These are phyloP conservation scores for Kregervanrija fluxuum DNA, from an alignment of 805 yeast genomes.

Conservation along the genomic window DNA sequence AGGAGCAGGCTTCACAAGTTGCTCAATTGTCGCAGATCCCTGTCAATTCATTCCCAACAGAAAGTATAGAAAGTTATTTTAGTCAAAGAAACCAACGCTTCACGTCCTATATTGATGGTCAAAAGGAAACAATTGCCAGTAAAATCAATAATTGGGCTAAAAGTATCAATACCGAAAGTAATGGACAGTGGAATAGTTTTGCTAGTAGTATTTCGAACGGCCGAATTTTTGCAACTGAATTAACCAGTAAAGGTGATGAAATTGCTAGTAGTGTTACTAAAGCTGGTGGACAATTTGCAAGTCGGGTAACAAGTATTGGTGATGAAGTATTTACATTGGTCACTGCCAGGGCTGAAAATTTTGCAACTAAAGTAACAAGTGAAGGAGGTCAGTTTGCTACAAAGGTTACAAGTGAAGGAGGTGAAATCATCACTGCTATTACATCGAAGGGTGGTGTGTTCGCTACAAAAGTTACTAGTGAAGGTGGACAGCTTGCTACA, in stretches of 20 bases:
- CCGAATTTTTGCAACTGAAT: neutral
- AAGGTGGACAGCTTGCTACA: conserved; percentile 5
- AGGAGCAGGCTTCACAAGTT: neutral
- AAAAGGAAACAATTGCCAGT: conserved; percentile 3
- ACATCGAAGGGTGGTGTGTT: conserved; percentile 4
- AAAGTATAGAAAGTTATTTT: conserved; percentile 1
- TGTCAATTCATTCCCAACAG: neutral
- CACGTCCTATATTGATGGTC: conserved; percentile 1
- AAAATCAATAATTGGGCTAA: neutral
- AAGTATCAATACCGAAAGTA: too few species aligned
- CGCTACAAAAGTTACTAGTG: conserved; percentile 5
- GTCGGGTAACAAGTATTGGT: conserved; percentile 4
- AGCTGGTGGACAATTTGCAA: conserved; percentile 3
- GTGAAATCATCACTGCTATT: neutral
- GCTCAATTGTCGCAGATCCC: neutral
- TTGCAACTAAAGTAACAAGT: conserved; percentile 1
- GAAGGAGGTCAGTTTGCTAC: neutral
- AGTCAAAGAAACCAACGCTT: conserved; percentile 5
- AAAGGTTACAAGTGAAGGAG: conserved; percentile 3
- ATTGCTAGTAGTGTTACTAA: neutral
- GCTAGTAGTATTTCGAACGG: neutral
- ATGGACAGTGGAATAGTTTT: too few species aligned
- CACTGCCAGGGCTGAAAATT: neutral
- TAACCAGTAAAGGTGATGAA: neutral
- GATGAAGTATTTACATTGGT: neutral